Evolutionary conservation across 148 eudicot species (phyloP).

Genomic region (Rhododendron molle): DNA sequence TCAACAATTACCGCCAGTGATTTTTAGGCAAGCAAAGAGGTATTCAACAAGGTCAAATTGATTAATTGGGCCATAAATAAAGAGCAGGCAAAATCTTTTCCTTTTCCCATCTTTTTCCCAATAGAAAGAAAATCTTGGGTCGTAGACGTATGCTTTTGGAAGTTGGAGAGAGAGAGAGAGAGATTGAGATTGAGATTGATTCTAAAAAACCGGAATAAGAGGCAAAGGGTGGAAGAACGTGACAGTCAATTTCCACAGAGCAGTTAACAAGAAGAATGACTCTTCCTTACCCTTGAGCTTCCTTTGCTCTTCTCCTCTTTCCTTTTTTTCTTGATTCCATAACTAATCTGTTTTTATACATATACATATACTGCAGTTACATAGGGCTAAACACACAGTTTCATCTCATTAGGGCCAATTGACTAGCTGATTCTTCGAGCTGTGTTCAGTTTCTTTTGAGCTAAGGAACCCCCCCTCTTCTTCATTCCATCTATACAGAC

Average conservation of each 20-base stretch:
- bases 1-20: constrained; percentile 6
- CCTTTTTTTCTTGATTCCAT: background rate
- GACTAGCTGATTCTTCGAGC: background rate
- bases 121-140: background rate
- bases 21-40: constrained; percentile 3
- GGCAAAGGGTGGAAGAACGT: constrained; percentile 24
- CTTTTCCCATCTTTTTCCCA: background rate
- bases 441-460: constrained; percentile 13
- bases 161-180: constrained; percentile 15
- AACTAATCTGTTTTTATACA: background rate
- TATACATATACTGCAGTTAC: background rate
- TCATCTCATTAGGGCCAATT: background rate
- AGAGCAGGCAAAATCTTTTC: background rate
- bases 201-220: constrained; percentile 21
- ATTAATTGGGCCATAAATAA: background rate
- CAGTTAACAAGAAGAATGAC: constrained; percentile 13
- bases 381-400: background rate
- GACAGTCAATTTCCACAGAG: constrained; percentile 20
- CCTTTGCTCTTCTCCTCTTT: constrained; percentile 9
- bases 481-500: background rate
- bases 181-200: too few relatives aligned
- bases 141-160: background rate
- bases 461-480: background rate
- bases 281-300: background rate
- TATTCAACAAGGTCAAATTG: constrained; percentile 4